These are phyloP conservation scores for Euphorbia corollata DNA, from an alignment of 441 rosid genomes.

Conservation along the genomic window DNA sequence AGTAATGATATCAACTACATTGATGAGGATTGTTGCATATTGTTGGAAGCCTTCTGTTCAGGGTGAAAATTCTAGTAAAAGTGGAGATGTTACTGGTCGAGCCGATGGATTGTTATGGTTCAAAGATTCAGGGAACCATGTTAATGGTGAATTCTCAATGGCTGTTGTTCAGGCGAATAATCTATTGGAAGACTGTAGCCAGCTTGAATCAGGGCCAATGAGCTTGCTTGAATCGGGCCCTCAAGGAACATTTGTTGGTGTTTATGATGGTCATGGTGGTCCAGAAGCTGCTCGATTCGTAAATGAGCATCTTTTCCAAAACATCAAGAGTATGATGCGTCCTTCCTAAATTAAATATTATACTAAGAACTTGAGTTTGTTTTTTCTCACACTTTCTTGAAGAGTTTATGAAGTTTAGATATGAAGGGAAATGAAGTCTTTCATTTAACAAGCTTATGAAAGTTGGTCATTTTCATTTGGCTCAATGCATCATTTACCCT, in stretches of 20 bases:
- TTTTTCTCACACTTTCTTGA: too few species aligned
- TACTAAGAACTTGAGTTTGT: too few species aligned
- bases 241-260: conserved; percentile 79
- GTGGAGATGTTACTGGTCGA: conserved; percentile 53
- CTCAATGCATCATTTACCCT: too few species aligned
- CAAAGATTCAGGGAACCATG: conserved; percentile 79
- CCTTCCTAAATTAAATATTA: too few species aligned
- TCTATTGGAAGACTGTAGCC: conserved; percentile 95
- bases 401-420: background rate
- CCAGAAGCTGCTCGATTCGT: conserved; percentile 84
- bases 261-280: conserved; percentile 96
- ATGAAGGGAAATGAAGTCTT: too few species aligned
- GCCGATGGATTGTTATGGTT: conserved; percentile 89
- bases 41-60: conserved; percentile 66
- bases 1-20: conserved; percentile 82
- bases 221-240: conserved; percentile 64
- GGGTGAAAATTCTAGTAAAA: conserved; percentile 24
- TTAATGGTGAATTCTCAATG: conserved; percentile 89
- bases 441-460: too few species aligned
- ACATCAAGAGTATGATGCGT: conserved; percentile 62
- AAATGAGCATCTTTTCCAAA: conserved; percentile 69
- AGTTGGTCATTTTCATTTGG: too few species aligned
- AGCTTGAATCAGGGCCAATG: conserved; percentile 77
- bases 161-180: conserved; percentile 95
- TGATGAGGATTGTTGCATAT: conserved; percentile 55